Conservation (phyloP, 345 rosid species). For the Brassica rapa region DNA sequence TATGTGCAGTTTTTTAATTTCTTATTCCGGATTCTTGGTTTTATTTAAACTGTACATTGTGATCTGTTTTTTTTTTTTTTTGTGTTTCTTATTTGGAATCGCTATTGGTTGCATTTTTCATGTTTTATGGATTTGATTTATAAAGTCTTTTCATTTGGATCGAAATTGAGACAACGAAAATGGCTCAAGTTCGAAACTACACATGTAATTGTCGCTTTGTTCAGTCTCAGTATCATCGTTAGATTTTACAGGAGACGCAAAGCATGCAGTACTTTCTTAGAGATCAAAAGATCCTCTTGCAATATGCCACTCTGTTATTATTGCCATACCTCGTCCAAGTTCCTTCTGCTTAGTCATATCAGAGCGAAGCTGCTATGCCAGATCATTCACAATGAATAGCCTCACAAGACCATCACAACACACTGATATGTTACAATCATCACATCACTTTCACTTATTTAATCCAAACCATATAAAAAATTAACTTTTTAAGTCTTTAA, state of each 20-base stretch:
- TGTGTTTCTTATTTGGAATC: not conserved
- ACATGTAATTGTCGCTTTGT: not conserved
- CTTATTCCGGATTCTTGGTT: conserved; percentile 3
- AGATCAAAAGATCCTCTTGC: no score
- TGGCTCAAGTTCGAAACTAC: not conserved
- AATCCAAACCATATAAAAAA: not conserved
- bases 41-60: not conserved
- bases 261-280: no score
- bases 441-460: not conserved
- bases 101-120: not conserved
- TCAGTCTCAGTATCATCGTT: not conserved
- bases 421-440: not conserved
- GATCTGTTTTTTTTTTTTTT: not conserved
- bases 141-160: not conserved
- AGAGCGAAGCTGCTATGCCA: not conserved
- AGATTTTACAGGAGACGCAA: no score
- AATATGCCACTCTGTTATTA: not conserved
- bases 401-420: not conserved
- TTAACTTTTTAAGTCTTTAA: no score
- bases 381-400: not conserved
- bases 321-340: not conserved
- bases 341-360: not conserved
- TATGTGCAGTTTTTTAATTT: not conserved
- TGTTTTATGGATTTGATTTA: not conserved
- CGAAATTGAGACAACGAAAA: not conserved